Evolutionary conservation across 495 filamentous ascomycete species (phyloP).

Genomic region (Aspergillus cavernicola): DNA sequence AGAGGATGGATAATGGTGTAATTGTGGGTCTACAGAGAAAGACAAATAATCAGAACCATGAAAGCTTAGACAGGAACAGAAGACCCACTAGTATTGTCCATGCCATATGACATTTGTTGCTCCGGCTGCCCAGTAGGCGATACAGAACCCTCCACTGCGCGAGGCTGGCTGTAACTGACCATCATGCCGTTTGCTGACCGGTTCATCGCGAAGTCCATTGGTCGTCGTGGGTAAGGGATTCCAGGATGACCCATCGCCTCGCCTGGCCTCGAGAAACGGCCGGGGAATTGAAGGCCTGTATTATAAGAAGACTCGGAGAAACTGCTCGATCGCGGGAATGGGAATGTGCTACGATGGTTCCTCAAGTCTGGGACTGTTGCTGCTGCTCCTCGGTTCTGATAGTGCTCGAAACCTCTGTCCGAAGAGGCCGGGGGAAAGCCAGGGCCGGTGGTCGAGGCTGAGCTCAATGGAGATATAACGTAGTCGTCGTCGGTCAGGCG

Average conservation of each 20-base stretch:
- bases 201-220: conserved; percentile 33
- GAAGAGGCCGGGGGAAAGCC: conserved; percentile 37
- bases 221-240: conserved; percentile 33
- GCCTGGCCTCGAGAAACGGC: conserved; percentile 29
- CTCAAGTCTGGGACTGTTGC: conserved; percentile 32
- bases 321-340: conserved; percentile 41
- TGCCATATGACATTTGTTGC: conserved; percentile 22
- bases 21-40: conserved; percentile 24
- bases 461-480: conserved; percentile 42
- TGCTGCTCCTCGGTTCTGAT: conserved; percentile 30
- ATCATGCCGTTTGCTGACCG: conserved; percentile 30
- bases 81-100: conserved; percentile 18
- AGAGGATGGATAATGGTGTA: conserved; percentile 32
- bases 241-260: conserved; percentile 24
- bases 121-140: conserved; percentile 35
- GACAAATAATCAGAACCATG: conserved; percentile 12
- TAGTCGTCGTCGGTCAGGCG: conserved; percentile 43
- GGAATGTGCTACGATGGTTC: conserved; percentile 31
- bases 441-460: conserved; percentile 40
- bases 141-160: conserved; percentile 37
- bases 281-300: conserved; percentile 31
- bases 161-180: conserved; percentile 30
- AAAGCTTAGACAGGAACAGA: neutral
- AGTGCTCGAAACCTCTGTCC: conserved; percentile 27
- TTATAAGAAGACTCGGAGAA: conserved; percentile 39